Base-by-base conservation (phyloP, 768 basidiomycete species). In the Cystoderma amianthinum region DNA sequence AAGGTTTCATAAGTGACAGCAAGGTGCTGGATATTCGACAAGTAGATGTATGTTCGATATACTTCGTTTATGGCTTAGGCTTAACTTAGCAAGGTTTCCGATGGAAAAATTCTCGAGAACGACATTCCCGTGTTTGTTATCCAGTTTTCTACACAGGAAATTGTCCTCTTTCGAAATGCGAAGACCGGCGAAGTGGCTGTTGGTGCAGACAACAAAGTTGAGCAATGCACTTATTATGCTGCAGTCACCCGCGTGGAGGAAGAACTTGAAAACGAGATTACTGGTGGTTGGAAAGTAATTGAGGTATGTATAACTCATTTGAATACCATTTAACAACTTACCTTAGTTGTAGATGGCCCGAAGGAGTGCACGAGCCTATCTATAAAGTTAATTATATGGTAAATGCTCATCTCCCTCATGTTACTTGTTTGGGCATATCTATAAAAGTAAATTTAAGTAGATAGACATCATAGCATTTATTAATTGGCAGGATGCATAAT, bases 241-340 rank as follows among this genome's bases (percentile, higher is more conserved):
- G 93, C 90, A 1, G 62, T 99, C 45, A 97, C 94, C 13, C 78
- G 94, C 19, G 65, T 91, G 21, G 83, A 89, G 55, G 84, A 85
- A 52, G 91, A 97, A 56, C 66, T 97, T 47, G 81, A 80, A 20
- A 88, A 98, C 57, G 89, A 93, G 59, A 71, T 96, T 34, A 99
- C 96, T 0, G 93, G 90, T 32, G 96, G 96, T 10, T 99, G 96
- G 95, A 98, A 97, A 63, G 79, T 98, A 39, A 75, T 97, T 19
- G 95, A 98, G 82, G 92, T 93, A 56, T 38, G 77, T 64, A 11
- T 22, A 37, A 16, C 24, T 10, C 24, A 16, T 16, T 2, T 32
- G 6, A 28, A 18, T 32, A 24, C 9, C 18, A 36, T 18, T 43
- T 47, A 35, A 46, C 44, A 28, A 16, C 28, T 30, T 33, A n/a